Conservation (phyloP, 2,329 filamentous ascomycete species). For the Xylariaceae sp. region DNA sequence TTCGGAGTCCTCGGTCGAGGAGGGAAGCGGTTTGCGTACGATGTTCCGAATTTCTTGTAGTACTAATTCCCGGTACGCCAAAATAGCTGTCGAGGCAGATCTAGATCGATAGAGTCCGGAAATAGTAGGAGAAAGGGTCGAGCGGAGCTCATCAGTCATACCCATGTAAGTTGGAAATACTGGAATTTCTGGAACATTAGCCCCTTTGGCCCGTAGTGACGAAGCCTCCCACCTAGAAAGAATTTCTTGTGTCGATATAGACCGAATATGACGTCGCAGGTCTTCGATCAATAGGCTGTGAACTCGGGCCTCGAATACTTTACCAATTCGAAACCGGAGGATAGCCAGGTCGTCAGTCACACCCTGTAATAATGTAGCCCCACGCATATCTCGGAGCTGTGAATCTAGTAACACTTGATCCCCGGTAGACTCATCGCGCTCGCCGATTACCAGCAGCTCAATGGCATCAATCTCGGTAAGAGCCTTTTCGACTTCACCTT, state of each 20-base stretch:
- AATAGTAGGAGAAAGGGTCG: conserved; percentile 64
- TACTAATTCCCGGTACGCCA: conserved; percentile 75
- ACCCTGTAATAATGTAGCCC: conserved; percentile 72
- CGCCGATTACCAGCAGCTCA: conserved; percentile 73
- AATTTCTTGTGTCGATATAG: too few relatives aligned
- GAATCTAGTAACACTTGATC: not conserved
- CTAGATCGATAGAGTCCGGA: conserved; percentile 72
- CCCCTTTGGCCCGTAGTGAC: too few relatives aligned
- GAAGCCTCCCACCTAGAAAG: too few relatives aligned
- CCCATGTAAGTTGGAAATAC: conserved; percentile 73
- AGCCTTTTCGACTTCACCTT: conserved; percentile 74
- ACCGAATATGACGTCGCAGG: too few relatives aligned
- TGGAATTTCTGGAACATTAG: conserved; percentile 53
- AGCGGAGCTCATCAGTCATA: conserved; percentile 64
- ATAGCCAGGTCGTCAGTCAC: conserved; percentile 71
- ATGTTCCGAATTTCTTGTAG: conserved; percentile 80
- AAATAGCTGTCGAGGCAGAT: conserved; percentile 72
- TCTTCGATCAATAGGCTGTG: conserved; percentile 58
- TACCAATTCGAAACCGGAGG: conserved; percentile 75
- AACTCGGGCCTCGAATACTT: conserved; percentile 78
- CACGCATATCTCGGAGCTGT: conserved; percentile 39
- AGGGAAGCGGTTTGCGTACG: conserved; percentile 79
- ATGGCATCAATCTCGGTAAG: conserved; percentile 71
- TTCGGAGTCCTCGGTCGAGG: conserved; percentile 85
- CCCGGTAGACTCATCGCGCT: conserved; percentile 43